Evolutionary conservation across 495 filamentous ascomycete species (phyloP).

Genomic region (Aspergillus cristatus): DNA sequence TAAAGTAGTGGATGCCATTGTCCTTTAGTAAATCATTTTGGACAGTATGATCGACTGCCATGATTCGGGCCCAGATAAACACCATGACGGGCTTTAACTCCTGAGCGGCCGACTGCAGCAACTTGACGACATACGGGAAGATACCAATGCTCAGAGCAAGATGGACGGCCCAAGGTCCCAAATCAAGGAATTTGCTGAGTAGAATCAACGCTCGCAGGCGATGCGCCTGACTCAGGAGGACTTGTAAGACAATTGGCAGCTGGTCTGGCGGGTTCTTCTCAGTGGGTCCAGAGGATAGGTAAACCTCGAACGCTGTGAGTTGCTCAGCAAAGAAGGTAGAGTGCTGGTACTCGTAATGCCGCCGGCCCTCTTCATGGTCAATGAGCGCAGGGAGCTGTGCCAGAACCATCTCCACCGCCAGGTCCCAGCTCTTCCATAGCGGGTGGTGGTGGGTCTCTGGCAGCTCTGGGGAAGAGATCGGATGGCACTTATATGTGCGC

Average conservation of each 20-base stretch:
- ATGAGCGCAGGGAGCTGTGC: conserved; percentile 75
- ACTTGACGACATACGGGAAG: conserved; percentile 94
- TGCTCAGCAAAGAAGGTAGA: conserved; percentile 97
- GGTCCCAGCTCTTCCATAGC: conserved; percentile 95
- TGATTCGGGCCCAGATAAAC: conserved; percentile 96
- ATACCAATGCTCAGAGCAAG: conserved; percentile 95
- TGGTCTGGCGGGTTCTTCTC: conserved; percentile 84
- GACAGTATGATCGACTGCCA: conserved; percentile 89
- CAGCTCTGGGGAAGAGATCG: conserved; percentile 77
- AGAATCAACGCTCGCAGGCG: conserved; percentile 86
- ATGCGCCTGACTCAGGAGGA: conserved; percentile 91
- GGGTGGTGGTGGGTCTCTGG: conserved; percentile 89
- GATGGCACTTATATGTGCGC: conserved; percentile 89
- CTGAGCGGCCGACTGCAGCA: conserved; percentile 87
- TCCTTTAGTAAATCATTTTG: conserved; percentile 92
- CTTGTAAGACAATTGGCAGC: conserved; percentile 90
- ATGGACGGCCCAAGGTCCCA: conserved; percentile 96
- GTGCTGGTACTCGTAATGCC: conserved; percentile 84
- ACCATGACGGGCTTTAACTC: conserved; percentile 98
- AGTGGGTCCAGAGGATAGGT: conserved; percentile 79
- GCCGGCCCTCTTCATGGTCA: conserved; percentile 62
- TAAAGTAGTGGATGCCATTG: conserved; percentile 94
- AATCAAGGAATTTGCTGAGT: conserved; percentile 85
- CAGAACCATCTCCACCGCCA: conserved; percentile 94
- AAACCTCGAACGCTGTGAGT: conserved; percentile 94